Evolutionary conservation across 2,329 filamentous ascomycete species (phyloP).

Genomic region (Orbilia brochopaga): DNA sequence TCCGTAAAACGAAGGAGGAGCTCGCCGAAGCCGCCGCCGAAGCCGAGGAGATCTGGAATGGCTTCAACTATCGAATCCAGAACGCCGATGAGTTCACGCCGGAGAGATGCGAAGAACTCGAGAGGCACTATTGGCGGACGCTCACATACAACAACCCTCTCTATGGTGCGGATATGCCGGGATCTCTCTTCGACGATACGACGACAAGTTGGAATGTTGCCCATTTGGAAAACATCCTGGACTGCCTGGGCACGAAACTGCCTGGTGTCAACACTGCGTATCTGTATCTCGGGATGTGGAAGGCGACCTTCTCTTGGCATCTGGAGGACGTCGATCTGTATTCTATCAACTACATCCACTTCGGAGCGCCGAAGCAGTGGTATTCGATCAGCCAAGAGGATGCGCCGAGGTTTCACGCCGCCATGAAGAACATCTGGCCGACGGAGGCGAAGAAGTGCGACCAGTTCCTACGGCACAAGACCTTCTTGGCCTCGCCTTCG

Average conservation of each 20-base stretch:
- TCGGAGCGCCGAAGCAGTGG: slow-evolving; percentile 98
- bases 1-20: slow-evolving; percentile 53
- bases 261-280: slow-evolving; percentile 98
- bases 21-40: slow-evolving; percentile 39
- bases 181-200: slow-evolving; percentile 87
- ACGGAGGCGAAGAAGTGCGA: slow-evolving; percentile 93
- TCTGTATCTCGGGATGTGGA: slow-evolving; percentile 99
- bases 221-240: slow-evolving; percentile 88
- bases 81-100: slow-evolving; percentile 83
- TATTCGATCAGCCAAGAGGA: slow-evolving; percentile 98
- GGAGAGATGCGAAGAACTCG: slow-evolving; percentile 91
- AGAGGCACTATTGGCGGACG: slow-evolving; percentile 96
- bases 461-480: slow-evolving; percentile 96
- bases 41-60: slow-evolving; percentile 71
- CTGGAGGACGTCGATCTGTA: slow-evolving; percentile 97
- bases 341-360: slow-evolving; percentile 99
- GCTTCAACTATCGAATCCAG: slow-evolving; percentile 88
- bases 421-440: slow-evolving; percentile 94
- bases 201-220: slow-evolving; percentile 91
- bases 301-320: slow-evolving; percentile 99
- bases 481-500: slow-evolving; percentile 91
- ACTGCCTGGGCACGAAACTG: slow-evolving; percentile 92
- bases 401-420: slow-evolving; percentile 86
- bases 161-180: slow-evolving; percentile 95
- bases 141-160: slow-evolving; percentile 92